Evolutionary conservation across 2,329 filamentous ascomycete species (phyloP), one percentile per base, ranked within the genome.

Genomic region (Talaromyces sp.): DNA sequence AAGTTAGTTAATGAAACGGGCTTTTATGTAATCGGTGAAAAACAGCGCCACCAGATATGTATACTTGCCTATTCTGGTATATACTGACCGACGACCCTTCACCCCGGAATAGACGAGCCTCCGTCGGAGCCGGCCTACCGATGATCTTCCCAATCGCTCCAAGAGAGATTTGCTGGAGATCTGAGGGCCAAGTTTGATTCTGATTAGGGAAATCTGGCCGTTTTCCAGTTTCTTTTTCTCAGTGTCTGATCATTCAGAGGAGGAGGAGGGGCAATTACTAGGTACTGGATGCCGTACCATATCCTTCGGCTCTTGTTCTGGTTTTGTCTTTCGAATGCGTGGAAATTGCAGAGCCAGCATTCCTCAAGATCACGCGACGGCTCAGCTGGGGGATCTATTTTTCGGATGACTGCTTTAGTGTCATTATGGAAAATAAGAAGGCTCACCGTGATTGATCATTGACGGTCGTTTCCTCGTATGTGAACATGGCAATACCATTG

Each of bases 341-440:
- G 43, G 21, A 25, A 56, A 28, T 25, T 56, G 36, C 57, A 50
- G 55, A 46, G 51, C 51, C 51, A 43, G 55, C 59, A 52, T 56
- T 60, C 55, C 53, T 45, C 63, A 66, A 62, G 65, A 69, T 69
- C 70, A 70, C 68, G 72, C 66, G 66, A 65, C 63, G 68, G 64
- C 61, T 60, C 66, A 36, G 36, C 21, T 36, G 33, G 31, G 40
- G 52, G n/a, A n/a, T 36, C 39, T 67, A 70, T 72, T 69, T 64
- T 51, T 67, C 65, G 62, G 63, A 65, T 64, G 68, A 67, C 69
- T 63, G 66, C 63, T 64, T 62, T 70, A 69, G 70, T 67, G 67
- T 64, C 67, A 67, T 8, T 13, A 40, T 58, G 46, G n/a, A 39
- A 40, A 51, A 40, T 19, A 22, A 19, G 19, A 39, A 31, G 36